A percentile compares a stretch with the other conserved stretches of the same genome.
phyloP scores from a whole-genome alignment of 371 early-diverging fungal species.

The Mortierella sp. region DNA sequence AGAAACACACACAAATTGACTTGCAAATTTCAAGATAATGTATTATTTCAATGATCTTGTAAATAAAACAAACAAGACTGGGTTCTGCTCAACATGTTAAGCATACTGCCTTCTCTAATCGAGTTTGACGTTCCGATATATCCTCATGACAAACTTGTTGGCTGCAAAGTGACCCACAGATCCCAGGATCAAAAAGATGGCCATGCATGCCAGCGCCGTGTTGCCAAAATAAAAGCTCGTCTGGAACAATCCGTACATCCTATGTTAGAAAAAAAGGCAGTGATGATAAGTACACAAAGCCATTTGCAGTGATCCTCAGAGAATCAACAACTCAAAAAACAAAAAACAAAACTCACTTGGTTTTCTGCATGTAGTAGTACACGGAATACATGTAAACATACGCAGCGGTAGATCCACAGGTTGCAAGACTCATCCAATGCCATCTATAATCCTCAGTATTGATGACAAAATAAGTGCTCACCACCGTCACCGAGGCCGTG shows the following conservation, averaged over 20 bases:
- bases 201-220: constrained; percentile 76
- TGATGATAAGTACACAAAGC: not conserved
- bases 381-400: constrained; percentile 88
- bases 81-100: not conserved
- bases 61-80: too few relatives aligned
- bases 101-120: constrained; percentile 54
- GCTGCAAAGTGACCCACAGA: constrained; percentile 77
- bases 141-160: constrained; percentile 74
- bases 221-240: constrained; percentile 89
- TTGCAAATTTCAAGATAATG: too few relatives aligned
- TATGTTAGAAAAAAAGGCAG: constrained; percentile 34
- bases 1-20: too few relatives aligned
- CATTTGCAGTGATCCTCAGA: constrained; percentile 36
- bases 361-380: constrained; percentile 82
- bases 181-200: constrained; percentile 80
- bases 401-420: constrained; percentile 82
- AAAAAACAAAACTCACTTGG: constrained; percentile 67
- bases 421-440: constrained; percentile 88
- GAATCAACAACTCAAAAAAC: not conserved
- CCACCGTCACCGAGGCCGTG: constrained; percentile 83
- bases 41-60: too few relatives aligned
- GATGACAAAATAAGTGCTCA: constrained; percentile 84
- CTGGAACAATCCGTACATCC: constrained; percentile 89
- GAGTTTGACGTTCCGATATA: constrained; percentile 82
- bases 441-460: constrained; percentile 92